Evolutionary conservation across 1,284 basidiomycete genomes (phyloP), one percentile per base, ranked within the genome.

Genomic region (Apiotrichum porosum): DNA sequence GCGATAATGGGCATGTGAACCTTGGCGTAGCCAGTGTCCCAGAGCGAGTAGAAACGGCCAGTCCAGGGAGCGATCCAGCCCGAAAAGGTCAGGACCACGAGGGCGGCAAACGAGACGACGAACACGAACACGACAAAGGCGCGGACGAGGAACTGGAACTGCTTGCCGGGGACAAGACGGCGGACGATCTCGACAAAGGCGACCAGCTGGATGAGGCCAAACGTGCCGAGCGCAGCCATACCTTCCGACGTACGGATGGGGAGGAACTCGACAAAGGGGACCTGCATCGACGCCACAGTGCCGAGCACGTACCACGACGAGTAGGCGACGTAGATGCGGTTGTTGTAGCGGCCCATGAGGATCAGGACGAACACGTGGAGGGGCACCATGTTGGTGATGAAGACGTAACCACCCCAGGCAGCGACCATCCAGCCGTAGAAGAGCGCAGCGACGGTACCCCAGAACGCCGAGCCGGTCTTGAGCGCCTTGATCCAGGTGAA

Each of bases 341-440:
- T 85, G 62, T 84, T 90, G 78, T 84, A 99, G 40, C 95, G 82
- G n/a, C 94, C 94, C 95, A 98, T 98, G 37, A 97, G 78, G 52
- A 97, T 81, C 49, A 99, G 83, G 35, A 89, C 85, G 22, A 98
- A 81, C 0, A 86, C 88, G 65, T 99, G 95, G 2, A 99, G 77
- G 28, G 95, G 95, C 51, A 98, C 91, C 92, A 99, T 97, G 80
- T 99, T 99, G 49, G 95, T 99, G 75, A 99, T 99, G 79, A 98
- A 99, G 1, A 90, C 95, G 74, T 98, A 99, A 58, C 95, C 95
- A 78, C 95, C 95, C 95, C 95, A 99, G 13, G 95, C 95, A 40
- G 95, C 94, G 15, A 99, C 95, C 95, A 99, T 99, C 81, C 97
- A 99, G 61, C 97, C 97, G 78, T 99, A 99, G 77, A 98, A 97